Percentiles rank a stretch among this genome's conserved stretches.
Conservation (phyloP, 352 stramenopile species). For the Pythium vanterpoolii region DNA sequence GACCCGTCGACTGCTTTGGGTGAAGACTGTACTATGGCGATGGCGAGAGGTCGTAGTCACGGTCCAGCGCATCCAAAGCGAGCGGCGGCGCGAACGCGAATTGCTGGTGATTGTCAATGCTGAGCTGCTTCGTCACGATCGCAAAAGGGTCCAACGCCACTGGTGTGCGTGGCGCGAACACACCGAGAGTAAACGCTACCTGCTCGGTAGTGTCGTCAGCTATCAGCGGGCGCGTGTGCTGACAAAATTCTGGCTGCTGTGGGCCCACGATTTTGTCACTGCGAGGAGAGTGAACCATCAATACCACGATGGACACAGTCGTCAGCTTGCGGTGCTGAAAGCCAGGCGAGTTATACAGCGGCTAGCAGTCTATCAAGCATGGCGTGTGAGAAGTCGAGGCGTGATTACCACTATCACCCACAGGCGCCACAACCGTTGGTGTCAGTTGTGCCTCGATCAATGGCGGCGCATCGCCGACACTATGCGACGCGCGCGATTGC, state of each 20-base stretch:
- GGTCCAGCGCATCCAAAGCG: constrained; percentile 42
- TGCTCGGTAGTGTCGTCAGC: constrained; percentile 39
- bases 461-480: constrained; percentile 3
- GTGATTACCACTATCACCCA: neutral
- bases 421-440: neutral
- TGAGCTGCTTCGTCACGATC: constrained; percentile 43
- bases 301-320: neutral
- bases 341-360: neutral
- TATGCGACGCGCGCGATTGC: neutral
- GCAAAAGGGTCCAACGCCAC: constrained; percentile 34
- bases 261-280: constrained; percentile 44
- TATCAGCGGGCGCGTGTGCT: constrained; percentile 52
- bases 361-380: neutral
- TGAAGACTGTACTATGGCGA: constrained; percentile 18
- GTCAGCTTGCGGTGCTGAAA: neutral
- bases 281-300: neutral
- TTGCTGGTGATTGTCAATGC: constrained; percentile 54
- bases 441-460: neutral
- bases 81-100: constrained; percentile 50
- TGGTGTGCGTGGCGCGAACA: constrained; percentile 44
- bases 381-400: neutral
- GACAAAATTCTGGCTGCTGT: constrained; percentile 62
- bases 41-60: constrained; percentile 43
- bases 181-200: constrained; percentile 34
- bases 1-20: neutral